Percentiles rank a stretch among this genome's conserved stretches.
phyloP scores from a whole-genome alignment of 371 early-diverging fungal species.

The Phascolomyces articulosus region DNA sequence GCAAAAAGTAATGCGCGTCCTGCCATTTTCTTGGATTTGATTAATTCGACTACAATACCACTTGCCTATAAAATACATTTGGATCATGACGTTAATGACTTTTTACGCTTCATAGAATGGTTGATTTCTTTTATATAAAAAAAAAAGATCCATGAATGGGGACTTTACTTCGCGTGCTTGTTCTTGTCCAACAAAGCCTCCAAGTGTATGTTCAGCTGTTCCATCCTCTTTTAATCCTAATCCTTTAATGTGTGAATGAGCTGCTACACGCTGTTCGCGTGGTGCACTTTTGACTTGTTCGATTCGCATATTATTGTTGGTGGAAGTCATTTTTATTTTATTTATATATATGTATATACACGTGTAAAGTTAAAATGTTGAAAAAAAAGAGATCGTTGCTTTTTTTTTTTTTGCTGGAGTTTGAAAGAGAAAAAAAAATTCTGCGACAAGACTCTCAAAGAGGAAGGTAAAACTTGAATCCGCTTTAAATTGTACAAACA shows the following conservation, averaged over 20 bases:
- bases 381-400: not conserved
- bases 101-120: too few species aligned
- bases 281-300: slow-evolving; percentile 80
- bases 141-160: too few species aligned
- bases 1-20: slow-evolving; percentile 96
- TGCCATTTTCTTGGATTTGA: slow-evolving; percentile 95
- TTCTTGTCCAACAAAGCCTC: slow-evolving; percentile 97
- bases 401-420: too few species aligned
- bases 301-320: slow-evolving; percentile 69
- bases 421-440: too few species aligned
- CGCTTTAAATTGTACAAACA: too few species aligned
- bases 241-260: slow-evolving; percentile 96
- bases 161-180: slow-evolving; percentile 86
- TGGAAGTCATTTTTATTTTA: slow-evolving; percentile 12
- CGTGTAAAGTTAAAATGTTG: not conserved
- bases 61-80: slow-evolving; percentile 68
- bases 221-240: slow-evolving; percentile 88
- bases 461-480: too few species aligned
- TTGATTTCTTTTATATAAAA: too few species aligned
- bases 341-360: not conserved
- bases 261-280: slow-evolving; percentile 90
- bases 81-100: too few species aligned
- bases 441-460: too few species aligned
- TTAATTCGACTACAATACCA: slow-evolving; percentile 93
- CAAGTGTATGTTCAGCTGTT: slow-evolving; percentile 81